Conservation (phyloP, 768 basidiomycete species). For the Naematelia encephala region DNA sequence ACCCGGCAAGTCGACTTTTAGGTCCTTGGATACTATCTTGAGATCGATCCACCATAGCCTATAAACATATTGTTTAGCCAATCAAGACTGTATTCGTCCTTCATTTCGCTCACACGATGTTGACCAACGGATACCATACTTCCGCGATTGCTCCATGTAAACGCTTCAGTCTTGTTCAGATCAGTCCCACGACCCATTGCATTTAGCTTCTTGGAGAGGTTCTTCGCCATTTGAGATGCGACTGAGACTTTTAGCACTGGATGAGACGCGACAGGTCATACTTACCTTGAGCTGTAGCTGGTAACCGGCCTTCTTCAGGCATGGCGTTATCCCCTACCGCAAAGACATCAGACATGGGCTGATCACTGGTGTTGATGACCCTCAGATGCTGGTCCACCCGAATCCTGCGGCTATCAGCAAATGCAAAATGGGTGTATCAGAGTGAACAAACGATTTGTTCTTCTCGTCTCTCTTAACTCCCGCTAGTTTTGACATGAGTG, state of each 20-base stretch:
- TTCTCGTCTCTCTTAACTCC: slow-evolving; percentile 64
- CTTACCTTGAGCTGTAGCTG: slow-evolving; percentile 75
- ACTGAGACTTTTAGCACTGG: slow-evolving; percentile 20
- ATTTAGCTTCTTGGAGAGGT: slow-evolving; percentile 22
- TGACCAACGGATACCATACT: slow-evolving; percentile 77
- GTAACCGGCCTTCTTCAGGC: slow-evolving; percentile 59
- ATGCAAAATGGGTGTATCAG: neutral
- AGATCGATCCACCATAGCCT: slow-evolving; percentile 26
- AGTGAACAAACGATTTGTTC: slow-evolving; percentile 55
- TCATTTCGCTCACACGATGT: slow-evolving; percentile 56
- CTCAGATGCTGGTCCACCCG: slow-evolving; percentile 63
- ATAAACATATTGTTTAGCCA: too few species aligned
- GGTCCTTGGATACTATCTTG: slow-evolving; percentile 7
- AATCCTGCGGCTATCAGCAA: slow-evolving; percentile 32
- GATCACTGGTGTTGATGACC: slow-evolving; percentile 58
- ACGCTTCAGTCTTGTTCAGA: slow-evolving; percentile 57
- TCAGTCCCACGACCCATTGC: slow-evolving; percentile 3
- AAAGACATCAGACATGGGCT: slow-evolving; percentile 66
- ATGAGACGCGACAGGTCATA: neutral
- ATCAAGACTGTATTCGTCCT: too few species aligned
- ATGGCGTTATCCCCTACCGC: slow-evolving; percentile 76
- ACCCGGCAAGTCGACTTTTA: slow-evolving; percentile 14
- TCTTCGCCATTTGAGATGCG: slow-evolving; percentile 28
- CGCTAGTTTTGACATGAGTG: slow-evolving; percentile 63
- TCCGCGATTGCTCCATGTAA: slow-evolving; percentile 69